Evolutionary conservation across 2,329 filamentous ascomycete species (phyloP), one percentile per base, ranked within the genome.

Genomic region (Trichophyton simii): DNA sequence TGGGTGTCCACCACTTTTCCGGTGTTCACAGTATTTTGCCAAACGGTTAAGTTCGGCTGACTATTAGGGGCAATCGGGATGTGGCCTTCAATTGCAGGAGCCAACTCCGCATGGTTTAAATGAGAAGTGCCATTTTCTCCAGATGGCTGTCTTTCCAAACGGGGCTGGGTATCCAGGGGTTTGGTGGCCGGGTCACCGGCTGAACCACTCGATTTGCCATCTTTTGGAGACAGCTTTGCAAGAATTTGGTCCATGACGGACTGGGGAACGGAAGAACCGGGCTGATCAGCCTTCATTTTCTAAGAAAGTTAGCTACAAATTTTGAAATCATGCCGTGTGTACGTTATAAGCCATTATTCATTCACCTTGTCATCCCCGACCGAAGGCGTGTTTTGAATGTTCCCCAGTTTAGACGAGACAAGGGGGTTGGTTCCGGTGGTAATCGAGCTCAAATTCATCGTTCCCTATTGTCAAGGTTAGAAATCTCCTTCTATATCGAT

Each of bases 171-270:
- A 25, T 44, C 48, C 22, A 18, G 9, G 1, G 25, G 36, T 6
- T 54, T 42, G 5, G 20, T 34, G n/a, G 59, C 48, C 18, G 20
- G 5, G 54, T 34, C 48, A 7, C 52, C 42, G 42, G 34, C 38
- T 42, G 61, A 57, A 28, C 34, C 57, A 50, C 58, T 60, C 50
- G 65, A 63, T 15, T 62, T 52, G 28, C 68, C 66, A 38, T 72
- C 67, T 63, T 74, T 73, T 36, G 75, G 72, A 20, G 74, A 72
- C 44, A 77, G 68, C 44, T 72, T 76, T 38, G 73, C 71, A 31
- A 77, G 69, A 52, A 78, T 82, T 63, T 85, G 85, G 68, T 94
- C 88, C 79, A 91, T 84, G 7, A 75, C 71, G n/a, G 75, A 72
- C 25, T 69, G 62, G 8, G 38, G n/a, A 18, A 7, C 13, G 5